These are phyloP conservation scores for Vigna mungo DNA, from an alignment of 306 rosid species.

Conservation along the genomic window DNA sequence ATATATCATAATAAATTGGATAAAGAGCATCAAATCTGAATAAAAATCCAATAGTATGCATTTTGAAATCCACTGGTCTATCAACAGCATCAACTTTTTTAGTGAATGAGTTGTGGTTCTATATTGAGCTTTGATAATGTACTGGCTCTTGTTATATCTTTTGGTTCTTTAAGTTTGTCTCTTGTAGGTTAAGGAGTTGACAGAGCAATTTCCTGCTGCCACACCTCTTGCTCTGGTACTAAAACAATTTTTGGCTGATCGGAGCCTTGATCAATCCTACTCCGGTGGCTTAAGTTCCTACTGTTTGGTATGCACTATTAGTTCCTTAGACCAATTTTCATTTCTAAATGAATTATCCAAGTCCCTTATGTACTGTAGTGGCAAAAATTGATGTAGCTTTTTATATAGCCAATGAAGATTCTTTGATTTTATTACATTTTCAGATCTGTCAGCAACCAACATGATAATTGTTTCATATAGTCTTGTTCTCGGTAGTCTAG, in stretches of 20 bases:
- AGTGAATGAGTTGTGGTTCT: slow-evolving; percentile 13
- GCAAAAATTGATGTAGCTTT: slow-evolving; percentile 22
- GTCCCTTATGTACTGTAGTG: slow-evolving; percentile 23
- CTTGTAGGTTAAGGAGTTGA: slow-evolving; percentile 80
- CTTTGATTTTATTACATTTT: slow-evolving; percentile 4
- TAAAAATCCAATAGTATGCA: not conserved
- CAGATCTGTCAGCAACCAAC: slow-evolving; percentile 19
- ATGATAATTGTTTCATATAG: slow-evolving; percentile 18
- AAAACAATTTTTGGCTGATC: slow-evolving; percentile 93
- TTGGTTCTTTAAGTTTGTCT: slow-evolving; percentile 19
- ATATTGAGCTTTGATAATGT: not conserved
- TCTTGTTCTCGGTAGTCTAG: slow-evolving; percentile 20
- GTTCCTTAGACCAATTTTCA: slow-evolving; percentile 15
- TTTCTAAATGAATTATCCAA: slow-evolving; percentile 24
- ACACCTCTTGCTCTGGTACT: slow-evolving; percentile 91
- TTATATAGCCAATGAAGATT: slow-evolving; percentile 12
- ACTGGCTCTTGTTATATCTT: not conserved
- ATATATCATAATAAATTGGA: not conserved
- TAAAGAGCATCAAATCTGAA: not conserved
- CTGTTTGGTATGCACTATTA: slow-evolving; percentile 79
- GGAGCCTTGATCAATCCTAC: slow-evolving; percentile 94
- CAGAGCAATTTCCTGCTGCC: slow-evolving; percentile 94
- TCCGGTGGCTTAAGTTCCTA: slow-evolving; percentile 99
- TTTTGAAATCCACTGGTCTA: not conserved
- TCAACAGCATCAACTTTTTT: not conserved